Evolutionary conservation across 2,329 filamentous ascomycete genomes (phyloP), one percentile per base, ranked within the genome.

Genomic region (Trichoderma citrinoviride): DNA sequence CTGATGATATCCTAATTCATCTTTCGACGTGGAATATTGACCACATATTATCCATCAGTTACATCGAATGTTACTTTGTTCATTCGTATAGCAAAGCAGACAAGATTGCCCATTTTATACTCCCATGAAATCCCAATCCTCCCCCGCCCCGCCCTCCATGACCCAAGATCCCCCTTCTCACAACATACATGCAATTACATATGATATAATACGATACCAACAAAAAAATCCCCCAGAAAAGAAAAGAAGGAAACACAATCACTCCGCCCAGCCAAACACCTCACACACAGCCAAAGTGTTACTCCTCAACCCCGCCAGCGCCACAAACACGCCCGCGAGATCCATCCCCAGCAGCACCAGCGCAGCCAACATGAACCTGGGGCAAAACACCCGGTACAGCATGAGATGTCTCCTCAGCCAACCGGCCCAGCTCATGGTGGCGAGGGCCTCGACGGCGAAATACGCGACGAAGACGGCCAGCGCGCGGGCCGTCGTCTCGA

Each of bases 381-480:
- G 95, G 78, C 85, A 89, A 73, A 99, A 99, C 49, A 99, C 92
- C 47, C 95, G 85, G 78, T 95, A 99, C 33, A 99, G 84, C 95
- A 99, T 99, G 68, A 99, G 83, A 80, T 99, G 95, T 58, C 95
- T 84, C 61, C 95, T 84, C 72, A 99, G 79, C 79, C 92, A 89
- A 1, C 91, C 93, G 0, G 94, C 92, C 90, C 94, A 97, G 76
- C 90, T 87, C 71, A 95, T 96, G 5, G 93, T 97, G 0, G 92
- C 91, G 23, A 97, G 78, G 29, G 90, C 90, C 73, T 97, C 85
- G 8, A 91, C 89, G 5, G 91, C 91, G 73, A 93, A 95, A 74
- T 94, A 96, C 1, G 90, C 81, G 6, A 94, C 78, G 73, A 97
- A 93, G 27, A 89, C 90, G 17, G 86, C 89, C 61, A 93, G 81